phyloP scores from a whole-genome alignment of 2,329 filamentous ascomycete species.

The Pseudogymnoascus sp. region DNA sequence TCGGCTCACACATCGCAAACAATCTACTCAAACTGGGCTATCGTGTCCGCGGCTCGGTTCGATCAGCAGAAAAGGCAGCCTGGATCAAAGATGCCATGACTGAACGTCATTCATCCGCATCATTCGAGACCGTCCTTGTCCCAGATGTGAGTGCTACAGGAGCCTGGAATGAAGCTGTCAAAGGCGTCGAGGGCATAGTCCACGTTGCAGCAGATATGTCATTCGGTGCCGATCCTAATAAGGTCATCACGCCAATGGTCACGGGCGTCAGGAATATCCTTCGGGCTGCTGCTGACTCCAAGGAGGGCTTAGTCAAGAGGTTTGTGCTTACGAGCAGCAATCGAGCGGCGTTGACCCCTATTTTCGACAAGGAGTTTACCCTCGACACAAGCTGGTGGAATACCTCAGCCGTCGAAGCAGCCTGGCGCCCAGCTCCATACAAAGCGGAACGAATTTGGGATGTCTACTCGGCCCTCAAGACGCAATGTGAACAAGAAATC shows the following conservation, averaged over 20 bases:
- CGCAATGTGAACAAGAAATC: constrained; percentile 28
- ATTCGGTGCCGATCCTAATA: constrained; percentile 32
- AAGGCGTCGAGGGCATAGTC: constrained; percentile 28
- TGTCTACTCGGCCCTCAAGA: constrained; percentile 33
- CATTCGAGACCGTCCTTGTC: constrained; percentile 26
- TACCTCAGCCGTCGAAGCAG: constrained; percentile 25
- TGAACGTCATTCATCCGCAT: constrained; percentile 19
- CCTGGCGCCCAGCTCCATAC: constrained; percentile 31
- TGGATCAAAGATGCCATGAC: constrained; percentile 20
- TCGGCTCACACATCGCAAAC: constrained; percentile 36
- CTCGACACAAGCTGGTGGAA: constrained; percentile 29
- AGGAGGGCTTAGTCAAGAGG: constrained; percentile 30
- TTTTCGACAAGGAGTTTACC: constrained; percentile 14
- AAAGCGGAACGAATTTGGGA: constrained; percentile 18
- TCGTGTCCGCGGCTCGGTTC: constrained; percentile 38
- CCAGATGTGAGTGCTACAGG: constrained; percentile 30
- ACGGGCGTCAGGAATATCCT: constrained; percentile 27
- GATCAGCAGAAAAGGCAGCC: constrained; percentile 23
- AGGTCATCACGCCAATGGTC: constrained; percentile 33
- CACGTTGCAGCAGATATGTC: constrained; percentile 34
- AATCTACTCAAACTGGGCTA: constrained; percentile 36
- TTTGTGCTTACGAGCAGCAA: constrained; percentile 34
- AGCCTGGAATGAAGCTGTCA: constrained; percentile 32
- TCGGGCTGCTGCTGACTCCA: constrained; percentile 27
- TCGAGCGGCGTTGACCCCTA: constrained; percentile 17